Evolutionary conservation across 768 basidiomycete species (phyloP).

Genomic region (Hericium erinaceus): DNA sequence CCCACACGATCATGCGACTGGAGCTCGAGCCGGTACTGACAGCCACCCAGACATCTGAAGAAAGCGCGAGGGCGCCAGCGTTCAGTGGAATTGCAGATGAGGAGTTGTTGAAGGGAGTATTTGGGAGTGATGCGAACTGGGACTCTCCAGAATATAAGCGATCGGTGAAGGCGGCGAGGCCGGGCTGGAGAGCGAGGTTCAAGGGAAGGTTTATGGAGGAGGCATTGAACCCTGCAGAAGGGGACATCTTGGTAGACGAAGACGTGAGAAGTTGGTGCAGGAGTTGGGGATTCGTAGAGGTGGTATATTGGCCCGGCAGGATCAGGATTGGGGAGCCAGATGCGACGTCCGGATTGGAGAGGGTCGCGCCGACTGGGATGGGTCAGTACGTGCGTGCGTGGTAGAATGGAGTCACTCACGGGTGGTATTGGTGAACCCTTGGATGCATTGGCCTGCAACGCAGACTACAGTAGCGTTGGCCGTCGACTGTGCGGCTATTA

Average conservation of each 20-base stretch:
- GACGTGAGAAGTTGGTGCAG: constrained; percentile 61
- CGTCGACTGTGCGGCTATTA: not conserved
- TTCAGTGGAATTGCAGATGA: constrained; percentile 27
- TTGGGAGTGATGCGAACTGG: constrained; percentile 49
- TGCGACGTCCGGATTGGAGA: constrained; percentile 46
- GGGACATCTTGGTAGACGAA: constrained; percentile 46
- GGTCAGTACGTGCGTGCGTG: not conserved
- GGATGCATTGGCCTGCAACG: constrained; percentile 83
- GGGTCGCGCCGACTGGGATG: constrained; percentile 56
- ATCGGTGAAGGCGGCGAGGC: constrained; percentile 55
- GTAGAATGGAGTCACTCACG: constrained; percentile 32
- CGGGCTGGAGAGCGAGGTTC: constrained; percentile 54
- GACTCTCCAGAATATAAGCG: constrained; percentile 58
- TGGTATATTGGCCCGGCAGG: constrained; percentile 70
- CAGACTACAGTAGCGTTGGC: constrained; percentile 55
- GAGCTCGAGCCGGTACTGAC: constrained; percentile 35
- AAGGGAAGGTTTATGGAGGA: constrained; percentile 53
- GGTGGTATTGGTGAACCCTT: constrained; percentile 68
- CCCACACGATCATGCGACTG: constrained; percentile 66
- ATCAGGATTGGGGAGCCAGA: constrained; percentile 40
- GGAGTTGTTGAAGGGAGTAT: constrained; percentile 34
- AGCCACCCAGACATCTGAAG: constrained; percentile 60
- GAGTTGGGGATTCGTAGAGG: constrained; percentile 61
- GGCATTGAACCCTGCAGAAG: constrained; percentile 59
- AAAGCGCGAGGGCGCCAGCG: constrained; percentile 57